Evolutionary conservation across 2,329 filamentous ascomycete species (phyloP), one percentile per base, ranked within the genome.

Genomic region (Stromatinia cepivora): DNA sequence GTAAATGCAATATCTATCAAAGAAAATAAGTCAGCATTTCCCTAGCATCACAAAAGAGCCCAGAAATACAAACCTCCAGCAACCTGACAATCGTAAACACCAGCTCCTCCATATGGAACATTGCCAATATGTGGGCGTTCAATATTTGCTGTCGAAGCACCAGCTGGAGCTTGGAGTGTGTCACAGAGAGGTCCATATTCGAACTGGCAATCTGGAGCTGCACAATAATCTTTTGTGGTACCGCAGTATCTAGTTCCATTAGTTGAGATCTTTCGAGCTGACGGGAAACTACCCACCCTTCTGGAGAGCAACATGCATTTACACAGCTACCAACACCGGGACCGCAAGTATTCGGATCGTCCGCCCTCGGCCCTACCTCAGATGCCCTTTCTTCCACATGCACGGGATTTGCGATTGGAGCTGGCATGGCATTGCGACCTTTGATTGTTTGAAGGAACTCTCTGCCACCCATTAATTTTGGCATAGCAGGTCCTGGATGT

Each of bases 101-200:
- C 84, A 20, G 78, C 81, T 57, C 85, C 82, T 28, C 87, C 88
- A 70, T 90, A 89, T 0, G 81, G 79, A 4, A 89, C 80, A 6
- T 72, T 79, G 20, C 88, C 88, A 2, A 86, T 71, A 58, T 85
- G 81, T 2, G 85, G 81, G 11, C 88, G 72, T 45, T 72, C 66
- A 58, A 89, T 77, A 1, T 78, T 79, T 4, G 82, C 82, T 0
- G 88, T 90, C 70, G 87, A 85, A 11, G 81, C 79, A 1, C 88
- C 88, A 72, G 83, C 70, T 64, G 86, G 82, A 73, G 81, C 81
- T 42, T 79, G 75, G 73, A 67, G 52, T 66, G 53, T 90, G 72
- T 89, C 87, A 72, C 88, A 90, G 5, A 79, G 83, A 28, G 87
- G 82, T n/a, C 86, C 86, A 72, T 86, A 88, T 72, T 84, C 79